Conservation (phyloP, 2,329 filamentous ascomycete genomes). For the Botrytis fabae region DNA sequence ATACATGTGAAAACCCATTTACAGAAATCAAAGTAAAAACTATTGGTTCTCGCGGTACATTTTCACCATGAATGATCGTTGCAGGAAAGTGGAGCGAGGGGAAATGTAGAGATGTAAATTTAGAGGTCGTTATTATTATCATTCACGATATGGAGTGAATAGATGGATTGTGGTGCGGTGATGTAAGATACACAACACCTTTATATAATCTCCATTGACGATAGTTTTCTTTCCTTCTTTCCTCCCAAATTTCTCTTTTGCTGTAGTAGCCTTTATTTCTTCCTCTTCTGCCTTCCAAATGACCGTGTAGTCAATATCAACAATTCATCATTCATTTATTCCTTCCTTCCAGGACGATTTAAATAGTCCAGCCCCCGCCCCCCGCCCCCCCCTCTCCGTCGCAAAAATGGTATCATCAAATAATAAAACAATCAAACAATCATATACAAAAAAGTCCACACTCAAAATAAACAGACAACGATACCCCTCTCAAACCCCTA, state of each 20-base stretch:
- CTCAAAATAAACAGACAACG: not conserved
- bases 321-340: not conserved
- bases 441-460: not conserved
- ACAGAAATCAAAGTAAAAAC: not conserved
- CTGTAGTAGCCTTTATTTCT: not conserved
- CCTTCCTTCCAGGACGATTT: not conserved
- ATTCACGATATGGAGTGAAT: not conserved
- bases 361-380: too few relatives aligned
- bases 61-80: not conserved
- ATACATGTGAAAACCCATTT: not conserved
- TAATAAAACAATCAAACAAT: not conserved
- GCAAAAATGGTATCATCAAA: conserved; percentile 17
- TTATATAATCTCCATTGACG: not conserved
- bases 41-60: not conserved
- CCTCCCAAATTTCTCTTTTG: not conserved
- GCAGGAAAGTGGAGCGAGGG: not conserved
- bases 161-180: not conserved
- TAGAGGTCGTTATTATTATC: not conserved
- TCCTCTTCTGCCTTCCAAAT: not conserved
- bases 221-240: not conserved
- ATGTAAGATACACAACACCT: not conserved
- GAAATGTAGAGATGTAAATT: not conserved
- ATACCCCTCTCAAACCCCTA: too few relatives aligned
- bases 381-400: too few relatives aligned
- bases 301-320: not conserved